Evolutionary conservation across 1,284 basidiomycete genomes (phyloP), one percentile per base, ranked within the genome.

Genomic region (Cryptococcus sp.): DNA sequence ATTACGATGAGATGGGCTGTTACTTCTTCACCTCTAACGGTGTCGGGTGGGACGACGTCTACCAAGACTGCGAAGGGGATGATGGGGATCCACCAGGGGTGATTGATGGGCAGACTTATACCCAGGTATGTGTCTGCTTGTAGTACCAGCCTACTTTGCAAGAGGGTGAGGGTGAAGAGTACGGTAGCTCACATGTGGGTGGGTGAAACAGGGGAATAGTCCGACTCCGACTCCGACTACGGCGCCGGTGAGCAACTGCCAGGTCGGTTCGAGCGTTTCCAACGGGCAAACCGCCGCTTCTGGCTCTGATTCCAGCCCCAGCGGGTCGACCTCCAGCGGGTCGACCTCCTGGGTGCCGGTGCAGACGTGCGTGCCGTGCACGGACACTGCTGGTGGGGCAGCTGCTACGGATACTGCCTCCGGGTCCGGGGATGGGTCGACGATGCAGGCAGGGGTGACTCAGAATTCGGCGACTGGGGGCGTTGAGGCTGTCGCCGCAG

Each of bases 1-100:
- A 52, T 2, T 72, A 66, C 48, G 67, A 66, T 52, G 57, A 66
- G 42, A 59, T 66, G 55, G 70, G 70, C 5, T 72, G 70, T 50
- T 72, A 61, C 45, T 69, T 65, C 59, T 46, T 68, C 37, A 68
- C 66, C 9, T 63, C 62, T 1, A 59, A 67, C 20, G 51, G 59
- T 2, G 60, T 72, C 8, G 67, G 68, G 2, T 57, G 57, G 46
- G 57, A 62, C 28, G 66, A 62, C 2, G 61, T 60, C 1, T 72
- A 59, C 50, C 70, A 70, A 56, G 56, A 69, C 50, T 72, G 70
- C 43, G 53, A 58, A 23, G 61, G 58, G 12, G 67, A 70, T 23
- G 65, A 69, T 45, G 66, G 66, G 6, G 60, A 60, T 52, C 61
- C 65, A 2, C 70, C 70, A 0, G 70, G 63, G 9, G 59, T 69